Percentiles rank a stretch among this genome's conserved stretches.
phyloP scores from a whole-genome alignment of 768 basidiomycete genomes.

The Termitomyces eurrhizus region DNA sequence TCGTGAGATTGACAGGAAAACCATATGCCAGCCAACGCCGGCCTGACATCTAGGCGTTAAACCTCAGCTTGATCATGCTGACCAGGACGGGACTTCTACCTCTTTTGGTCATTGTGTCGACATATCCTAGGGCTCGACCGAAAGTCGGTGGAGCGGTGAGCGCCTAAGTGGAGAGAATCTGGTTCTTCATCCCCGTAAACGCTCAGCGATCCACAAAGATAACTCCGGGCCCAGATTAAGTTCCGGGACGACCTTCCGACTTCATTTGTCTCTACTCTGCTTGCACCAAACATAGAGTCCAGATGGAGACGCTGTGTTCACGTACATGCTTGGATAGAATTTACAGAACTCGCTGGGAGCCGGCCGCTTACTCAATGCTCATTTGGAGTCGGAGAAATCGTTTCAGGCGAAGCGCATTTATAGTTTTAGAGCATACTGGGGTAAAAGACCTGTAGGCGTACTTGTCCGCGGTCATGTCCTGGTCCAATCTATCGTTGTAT shows the following conservation, averaged over 20 bases:
- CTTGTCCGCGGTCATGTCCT: neutral
- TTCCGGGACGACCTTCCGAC: neutral
- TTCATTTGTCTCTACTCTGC: neutral
- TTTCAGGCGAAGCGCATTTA: neutral
- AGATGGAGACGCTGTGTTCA: neutral
- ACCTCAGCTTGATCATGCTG: neutral
- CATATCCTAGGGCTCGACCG: neutral
- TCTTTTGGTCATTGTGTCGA: neutral
- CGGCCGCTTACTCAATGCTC: neutral
- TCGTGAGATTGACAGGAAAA: neutral
- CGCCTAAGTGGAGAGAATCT: neutral
- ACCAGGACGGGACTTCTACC: neutral
- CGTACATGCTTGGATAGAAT: neutral
- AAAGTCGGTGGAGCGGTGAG: neutral
- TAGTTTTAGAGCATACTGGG: neutral
- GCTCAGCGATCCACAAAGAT: neutral
- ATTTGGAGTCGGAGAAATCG: neutral
- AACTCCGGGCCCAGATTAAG: neutral
- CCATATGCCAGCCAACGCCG: neutral
- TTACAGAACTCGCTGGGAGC: too few species aligned
- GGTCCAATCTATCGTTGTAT: neutral
- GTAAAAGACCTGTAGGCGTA: neutral
- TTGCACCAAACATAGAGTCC: neutral
- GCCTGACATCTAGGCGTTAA: neutral
- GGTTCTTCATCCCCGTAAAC: neutral